Base-by-base conservation (phyloP, 2,329 filamentous ascomycete genomes). In the Penicillium sp. region DNA sequence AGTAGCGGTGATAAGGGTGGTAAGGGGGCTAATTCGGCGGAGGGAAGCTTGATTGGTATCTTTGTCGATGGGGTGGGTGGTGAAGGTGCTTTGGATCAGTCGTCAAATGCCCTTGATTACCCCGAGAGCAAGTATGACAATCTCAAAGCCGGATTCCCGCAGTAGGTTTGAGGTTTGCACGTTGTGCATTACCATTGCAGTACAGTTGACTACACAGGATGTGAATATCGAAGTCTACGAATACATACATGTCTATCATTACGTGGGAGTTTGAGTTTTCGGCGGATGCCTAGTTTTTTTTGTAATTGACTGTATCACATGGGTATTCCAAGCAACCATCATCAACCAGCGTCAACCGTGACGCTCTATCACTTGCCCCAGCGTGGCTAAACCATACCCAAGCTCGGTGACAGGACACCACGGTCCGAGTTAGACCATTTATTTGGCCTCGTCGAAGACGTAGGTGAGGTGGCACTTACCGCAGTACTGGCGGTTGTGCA, bases 401-500 rank as follows among this genome's bases (percentile, higher is more conserved):
- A 61, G 63, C 44, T 53, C 41, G 47, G 52, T 38, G 11, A 44
- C 52, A 48, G 55, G 57, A 58, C 41, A 61, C 57, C 59, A 43
- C 56, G 51, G 49, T 55, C 53, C 57, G 44, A 58, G 57, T 42
- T 31, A 47, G 56, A 60, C 65, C 67, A 64, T 67, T 68, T 82
- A 83, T 70, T 83, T 84, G 71, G 81, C 79, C 76, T 87, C 84
- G 75, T 87, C 85, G 75, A 87, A 87, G 74, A 87, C 84, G 76
- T 87, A 88, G 77, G 85, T 88, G 67, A 87, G 79, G 77, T 87
- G 85, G 80, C 85, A 88, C 72, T 82, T 82, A 67, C 84, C 85
- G 75, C 91, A 96, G 88, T 97, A 96, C 83, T 99, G 95, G 79
- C 94, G 91, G 84, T 99, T 96, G 82, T 96, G 89, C 92, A 97